A percentile compares a stretch with the other conserved stretches of the same genome.
Evolutionary conservation across 2,329 filamentous ascomycete genomes (phyloP).

Genomic region (Sclerotinia minor): DNA sequence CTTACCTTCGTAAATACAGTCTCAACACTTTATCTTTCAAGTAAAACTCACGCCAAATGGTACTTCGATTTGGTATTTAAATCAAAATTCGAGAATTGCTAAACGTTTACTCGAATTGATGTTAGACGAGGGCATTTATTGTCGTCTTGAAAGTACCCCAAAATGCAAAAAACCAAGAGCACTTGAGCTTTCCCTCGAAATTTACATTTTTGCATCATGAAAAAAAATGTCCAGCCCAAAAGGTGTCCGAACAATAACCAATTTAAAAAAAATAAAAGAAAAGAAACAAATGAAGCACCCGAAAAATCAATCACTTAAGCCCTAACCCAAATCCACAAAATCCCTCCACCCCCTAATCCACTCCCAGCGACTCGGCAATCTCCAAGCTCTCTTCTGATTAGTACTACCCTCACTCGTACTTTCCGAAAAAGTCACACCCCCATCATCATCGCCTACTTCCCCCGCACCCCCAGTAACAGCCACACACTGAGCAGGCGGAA

Average conservation of each 20-base stretch:
- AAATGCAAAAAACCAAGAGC: too few relatives aligned
- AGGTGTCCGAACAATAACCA: not conserved
- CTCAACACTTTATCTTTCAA: not conserved
- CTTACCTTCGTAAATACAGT: too few relatives aligned
- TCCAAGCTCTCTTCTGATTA: not conserved
- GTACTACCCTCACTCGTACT: not conserved
- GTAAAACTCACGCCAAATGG: not conserved
- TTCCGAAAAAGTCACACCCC: not conserved
- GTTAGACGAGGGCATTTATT: too few relatives aligned
- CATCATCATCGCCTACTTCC: not conserved
- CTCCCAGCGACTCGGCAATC: not conserved
- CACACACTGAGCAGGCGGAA: not conserved
- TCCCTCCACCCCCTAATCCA: conserved; percentile 1
- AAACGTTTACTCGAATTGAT: too few relatives aligned
- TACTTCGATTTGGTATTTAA: too few relatives aligned
- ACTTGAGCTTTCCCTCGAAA: too few relatives aligned
- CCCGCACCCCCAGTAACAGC: not conserved
- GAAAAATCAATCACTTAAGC: not conserved
- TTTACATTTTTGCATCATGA: too few relatives aligned
- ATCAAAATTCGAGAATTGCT: too few relatives aligned
- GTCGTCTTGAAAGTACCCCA: too few relatives aligned
- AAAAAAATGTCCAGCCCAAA: too few relatives aligned
- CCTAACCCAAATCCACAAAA: conserved; percentile 6
- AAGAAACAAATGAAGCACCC: not conserved
- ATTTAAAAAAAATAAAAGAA: not conserved